Evolutionary conservation across 441 rosid genomes (phyloP), one percentile per base, ranked within the genome.

Genomic region (Capsella rubella): DNA sequence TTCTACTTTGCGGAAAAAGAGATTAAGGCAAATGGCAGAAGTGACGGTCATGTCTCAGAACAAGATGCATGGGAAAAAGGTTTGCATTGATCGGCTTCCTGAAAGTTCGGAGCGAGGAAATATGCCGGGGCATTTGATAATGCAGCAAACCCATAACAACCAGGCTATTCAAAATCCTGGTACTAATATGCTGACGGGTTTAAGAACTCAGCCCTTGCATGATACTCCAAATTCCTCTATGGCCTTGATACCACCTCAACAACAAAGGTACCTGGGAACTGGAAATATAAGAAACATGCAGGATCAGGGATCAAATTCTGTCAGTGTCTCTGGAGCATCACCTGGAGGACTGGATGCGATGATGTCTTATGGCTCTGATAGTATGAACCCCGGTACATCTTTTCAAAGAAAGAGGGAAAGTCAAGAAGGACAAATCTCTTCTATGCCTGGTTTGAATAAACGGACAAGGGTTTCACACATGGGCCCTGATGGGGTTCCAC

Each of bases 21-120:
- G 98, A 83, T 73, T 84, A 69, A 87, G 91, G 79, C 85, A 87
- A 83, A 81, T 82, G 75, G 79, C 87, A 32, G 97, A 90, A 78
- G 81, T 87, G 51, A 78, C 89, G 29, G 91, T 84, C 58, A 79
- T 87, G 59, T 83, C 93, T 60, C 86, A 71, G 69, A 85, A 82
- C 76, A 85, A 84, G 81, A 85, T 82, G 77, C 86, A 86, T 71
- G 92, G 98, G 64, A 95, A 91, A 87, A 93, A 87, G 78, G 85
- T 86, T 78, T 87, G 89, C 83, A 83, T 81, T 58, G 97, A 89
- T 76, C 85, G 87, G 73, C 82, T 87, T 73, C 87, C 87, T 2
- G 96, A 90, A 79, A 83, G 89, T 82, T 85, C 93, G 60, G 89
- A 84, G 69, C 67, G 82, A 1, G 92, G 86, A 74, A 76, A 75